Percentiles rank a stretch among this genome's conserved stretches.
phyloP scores from a whole-genome alignment of 148 eudicot genomes.

The Vaccinium corymbosum region DNA sequence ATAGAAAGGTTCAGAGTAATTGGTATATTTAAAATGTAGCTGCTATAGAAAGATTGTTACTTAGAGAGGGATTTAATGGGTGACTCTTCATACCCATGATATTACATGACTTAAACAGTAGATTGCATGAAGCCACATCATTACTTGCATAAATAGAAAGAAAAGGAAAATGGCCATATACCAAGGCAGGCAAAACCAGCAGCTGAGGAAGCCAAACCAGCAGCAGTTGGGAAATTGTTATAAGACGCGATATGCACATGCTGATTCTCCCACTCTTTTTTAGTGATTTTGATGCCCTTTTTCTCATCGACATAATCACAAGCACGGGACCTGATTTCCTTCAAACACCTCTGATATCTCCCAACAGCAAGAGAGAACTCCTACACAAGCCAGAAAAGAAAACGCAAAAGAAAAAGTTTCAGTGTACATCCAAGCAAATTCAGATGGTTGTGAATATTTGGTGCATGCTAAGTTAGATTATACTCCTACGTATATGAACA shows the following conservation, averaged over 20 bases:
- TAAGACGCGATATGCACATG: conserved; percentile 80
- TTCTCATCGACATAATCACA: no score
- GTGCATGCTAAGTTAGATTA: no score
- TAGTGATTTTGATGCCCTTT: no score
- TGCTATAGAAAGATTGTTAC: not conserved
- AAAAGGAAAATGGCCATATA: conserved; percentile 23
- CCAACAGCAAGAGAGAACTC: no score
- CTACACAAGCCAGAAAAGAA: no score
- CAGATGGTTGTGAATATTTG: no score
- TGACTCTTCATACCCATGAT: not conserved
- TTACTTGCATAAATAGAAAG: not conserved
- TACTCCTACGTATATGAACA: no score
- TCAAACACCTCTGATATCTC: no score
- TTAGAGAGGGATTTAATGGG: not conserved
- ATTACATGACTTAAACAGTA: not conserved
- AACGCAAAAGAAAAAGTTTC: no score
- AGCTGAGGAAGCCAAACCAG: conserved; percentile 99
- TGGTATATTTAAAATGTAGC: not conserved
- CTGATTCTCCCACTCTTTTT: conserved; percentile 36
- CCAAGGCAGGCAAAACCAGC: conserved; percentile 91
- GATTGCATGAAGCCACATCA: not conserved
- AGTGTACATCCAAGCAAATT: no score
- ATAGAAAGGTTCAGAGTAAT: not conserved
- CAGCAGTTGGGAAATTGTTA: conserved; percentile 98
- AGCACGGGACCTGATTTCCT: no score